Conservation (phyloP, 257 asterid genomes). For the Plectranthus barbatus region DNA sequence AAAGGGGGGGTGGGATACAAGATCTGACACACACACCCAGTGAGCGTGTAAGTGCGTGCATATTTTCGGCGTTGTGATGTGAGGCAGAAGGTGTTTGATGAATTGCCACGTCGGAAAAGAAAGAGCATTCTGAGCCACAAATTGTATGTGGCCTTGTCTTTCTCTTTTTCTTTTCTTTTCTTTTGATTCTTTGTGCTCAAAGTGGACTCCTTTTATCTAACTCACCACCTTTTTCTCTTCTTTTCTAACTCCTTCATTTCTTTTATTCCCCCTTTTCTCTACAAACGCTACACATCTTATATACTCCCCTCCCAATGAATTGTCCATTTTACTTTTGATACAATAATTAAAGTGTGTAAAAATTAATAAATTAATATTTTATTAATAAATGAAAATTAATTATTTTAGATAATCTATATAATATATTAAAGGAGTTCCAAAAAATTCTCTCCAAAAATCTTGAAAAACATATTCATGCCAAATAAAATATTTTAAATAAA, state of each 20-base stretch:
- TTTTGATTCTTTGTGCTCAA: slow-evolving; percentile 37
- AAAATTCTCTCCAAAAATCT: too few relatives aligned
- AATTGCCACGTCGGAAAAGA: slow-evolving; percentile 52
- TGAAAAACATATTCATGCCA: too few relatives aligned
- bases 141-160: slow-evolving; percentile 56
- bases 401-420: too few relatives aligned
- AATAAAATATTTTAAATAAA: too few relatives aligned
- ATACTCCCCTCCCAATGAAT: too few relatives aligned
- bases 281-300: not conserved
- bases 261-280: not conserved
- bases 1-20: slow-evolving; percentile 22
- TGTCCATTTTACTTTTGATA: too few relatives aligned
- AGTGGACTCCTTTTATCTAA: slow-evolving; percentile 46
- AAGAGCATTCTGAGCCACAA: slow-evolving; percentile 55
- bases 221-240: slow-evolving; percentile 30
- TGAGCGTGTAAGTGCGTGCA: slow-evolving; percentile 22
- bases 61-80: not conserved
- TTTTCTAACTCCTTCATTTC: not conserved
- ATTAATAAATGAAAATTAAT: too few relatives aligned
- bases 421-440: too few relatives aligned
- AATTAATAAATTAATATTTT: too few relatives aligned
- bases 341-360: too few relatives aligned
- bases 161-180: slow-evolving; percentile 27
- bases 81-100: slow-evolving; percentile 9
- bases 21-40: slow-evolving; percentile 57